Base-by-base conservation (phyloP, 768 basidiomycete genomes). In the Pleurotus pulmonarius region DNA sequence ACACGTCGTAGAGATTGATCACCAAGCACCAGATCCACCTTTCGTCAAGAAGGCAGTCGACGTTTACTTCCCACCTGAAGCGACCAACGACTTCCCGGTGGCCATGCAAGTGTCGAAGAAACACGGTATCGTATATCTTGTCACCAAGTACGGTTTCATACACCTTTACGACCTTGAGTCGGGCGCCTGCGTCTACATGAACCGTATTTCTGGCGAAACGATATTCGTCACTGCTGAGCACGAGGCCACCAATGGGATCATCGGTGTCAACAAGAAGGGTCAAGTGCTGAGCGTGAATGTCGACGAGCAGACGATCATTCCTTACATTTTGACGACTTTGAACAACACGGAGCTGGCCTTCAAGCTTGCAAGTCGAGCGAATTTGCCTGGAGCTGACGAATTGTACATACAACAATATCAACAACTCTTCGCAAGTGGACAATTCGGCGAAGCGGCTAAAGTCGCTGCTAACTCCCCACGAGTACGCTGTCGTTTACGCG, bases 251-350 rank as follows among this genome's bases (percentile, higher is more conserved):
- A 84, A 93, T 67, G 97, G 97, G 76, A 97, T 99, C 71, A 93
- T 99, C 60, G 96, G 96, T 62, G 94, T 99, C 67, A 99, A 99
- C 83, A 92, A 96, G 82, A 98, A 98, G 75, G 97, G 97, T 29
- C 97, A 99, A 72, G 94, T 98, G 15, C 81, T 99, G 56, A 94
- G 92, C 63, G 97, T 99, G 60, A 94, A 88, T 61, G 89, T 98
- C 61, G 97, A 99, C 70, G 97, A 98, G 67, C 86, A 92, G 65
- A 94, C 94, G 16, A 86, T 98, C 65, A 86, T 99, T 61, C 96
- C 96, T 2, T 99, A 98, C 71, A 91, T 97, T 61, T 78, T 98
- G 59, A 85, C 84, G 46, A 93, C 91, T 4, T 83, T 98, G 65
- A 98, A 97, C 78, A 98, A 98, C 73, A 90, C 93, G 55, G 95